phyloP scores from a whole-genome alignment of 495 filamentous ascomycete species.

The Penicillium macrosclerotiorum region DNA sequence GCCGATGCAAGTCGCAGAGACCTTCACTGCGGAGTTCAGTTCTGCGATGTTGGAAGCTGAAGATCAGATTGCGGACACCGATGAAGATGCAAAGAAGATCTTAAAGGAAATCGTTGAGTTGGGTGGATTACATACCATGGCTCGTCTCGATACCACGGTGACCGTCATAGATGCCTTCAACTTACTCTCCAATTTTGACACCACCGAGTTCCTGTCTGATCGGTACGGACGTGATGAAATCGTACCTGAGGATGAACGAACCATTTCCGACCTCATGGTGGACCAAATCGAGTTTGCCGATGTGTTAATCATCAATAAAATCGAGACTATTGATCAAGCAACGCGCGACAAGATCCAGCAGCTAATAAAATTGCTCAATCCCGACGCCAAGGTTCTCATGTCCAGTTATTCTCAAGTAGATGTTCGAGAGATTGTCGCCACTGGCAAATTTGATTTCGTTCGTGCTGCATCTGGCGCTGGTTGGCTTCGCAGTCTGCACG shows the following conservation, averaged over 20 bases:
- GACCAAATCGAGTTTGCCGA: slow-evolving; percentile 65
- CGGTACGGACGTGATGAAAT: slow-evolving; percentile 42
- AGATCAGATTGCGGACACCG: slow-evolving; percentile 23
- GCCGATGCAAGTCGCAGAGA: slow-evolving; percentile 62
- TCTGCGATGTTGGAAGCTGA: slow-evolving; percentile 40
- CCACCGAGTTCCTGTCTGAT: slow-evolving; percentile 53
- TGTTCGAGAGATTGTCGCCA: slow-evolving; percentile 50
- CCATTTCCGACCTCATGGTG: slow-evolving; percentile 59
- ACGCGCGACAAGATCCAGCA: slow-evolving; percentile 40
- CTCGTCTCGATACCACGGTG: slow-evolving; percentile 57
- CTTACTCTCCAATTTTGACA: slow-evolving; percentile 55
- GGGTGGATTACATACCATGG: slow-evolving; percentile 52
- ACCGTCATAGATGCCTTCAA: slow-evolving; percentile 61
- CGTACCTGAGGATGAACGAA: slow-evolving; percentile 55
- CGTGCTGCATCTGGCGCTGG: slow-evolving; percentile 44
- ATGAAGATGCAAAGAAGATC: slow-evolving; percentile 35
- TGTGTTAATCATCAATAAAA: slow-evolving; percentile 58
- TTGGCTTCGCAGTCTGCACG: slow-evolving; percentile 50
- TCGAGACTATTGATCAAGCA: slow-evolving; percentile 39
- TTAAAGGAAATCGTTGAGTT: slow-evolving; percentile 42
- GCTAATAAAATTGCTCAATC: slow-evolving; percentile 49
- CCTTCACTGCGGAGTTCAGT: slow-evolving; percentile 53
- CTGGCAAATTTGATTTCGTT: slow-evolving; percentile 44
- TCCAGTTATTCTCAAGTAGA: slow-evolving; percentile 45
- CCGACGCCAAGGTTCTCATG: slow-evolving; percentile 48